Conservation (phyloP, 192 early-diverging fungal genomes). For the Cetraspora pellucida region DNA sequence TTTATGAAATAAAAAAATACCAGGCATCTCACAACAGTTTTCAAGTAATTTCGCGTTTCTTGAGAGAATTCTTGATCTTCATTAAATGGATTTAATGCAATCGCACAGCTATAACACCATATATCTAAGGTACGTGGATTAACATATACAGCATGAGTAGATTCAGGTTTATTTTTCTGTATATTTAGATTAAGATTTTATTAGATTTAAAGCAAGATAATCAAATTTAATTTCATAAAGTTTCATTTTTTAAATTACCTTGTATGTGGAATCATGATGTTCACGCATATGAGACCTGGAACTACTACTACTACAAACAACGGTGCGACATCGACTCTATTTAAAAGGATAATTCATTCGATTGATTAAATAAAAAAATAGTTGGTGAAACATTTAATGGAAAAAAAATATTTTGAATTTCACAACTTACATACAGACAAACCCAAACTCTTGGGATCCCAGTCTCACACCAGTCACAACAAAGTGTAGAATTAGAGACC, state of each 20-base stretch:
- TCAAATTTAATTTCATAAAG: not conserved
- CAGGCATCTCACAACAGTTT: conserved; percentile 43
- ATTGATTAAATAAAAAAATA: not conserved
- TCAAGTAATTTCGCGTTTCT: conserved; percentile 38
- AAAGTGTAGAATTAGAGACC: conserved; percentile 29
- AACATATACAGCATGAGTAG: conserved; percentile 45
- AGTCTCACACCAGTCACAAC: conserved; percentile 43
- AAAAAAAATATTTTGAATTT: not conserved
- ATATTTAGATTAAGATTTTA: not conserved
- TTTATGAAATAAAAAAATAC: conserved; percentile 24
- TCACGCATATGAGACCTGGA: conserved; percentile 38
- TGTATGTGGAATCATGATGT: conserved; percentile 39
- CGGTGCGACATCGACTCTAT: not conserved
- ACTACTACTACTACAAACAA: conserved; percentile 2
- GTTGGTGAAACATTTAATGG: not conserved
- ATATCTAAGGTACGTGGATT: conserved; percentile 46
- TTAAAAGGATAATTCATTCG: not conserved
- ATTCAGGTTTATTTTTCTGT: conserved; percentile 34
- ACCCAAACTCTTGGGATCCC: conserved; percentile 43
- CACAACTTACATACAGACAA: conserved; percentile 40
- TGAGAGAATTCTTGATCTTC: conserved; percentile 25
- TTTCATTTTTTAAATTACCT: conserved; percentile 28
- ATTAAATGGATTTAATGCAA: conserved; percentile 43
- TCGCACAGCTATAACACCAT: conserved; percentile 43
- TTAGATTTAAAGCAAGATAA: not conserved